These are phyloP conservation scores for Paramecium sonneborni DNA, from an alignment of 73 alveolate genomes.

Conservation along the genomic window DNA sequence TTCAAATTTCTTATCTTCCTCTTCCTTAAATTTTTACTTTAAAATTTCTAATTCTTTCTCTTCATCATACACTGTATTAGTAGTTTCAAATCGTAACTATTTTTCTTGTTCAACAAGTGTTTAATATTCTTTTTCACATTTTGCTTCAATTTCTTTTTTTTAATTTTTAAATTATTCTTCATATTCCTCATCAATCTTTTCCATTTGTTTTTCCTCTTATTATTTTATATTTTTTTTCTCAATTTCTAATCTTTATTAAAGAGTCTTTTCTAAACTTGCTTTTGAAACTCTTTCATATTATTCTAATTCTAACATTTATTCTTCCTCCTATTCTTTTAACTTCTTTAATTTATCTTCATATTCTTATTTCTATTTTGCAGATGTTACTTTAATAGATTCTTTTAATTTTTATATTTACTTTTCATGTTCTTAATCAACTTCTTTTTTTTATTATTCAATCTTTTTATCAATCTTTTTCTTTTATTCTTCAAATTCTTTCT, in stretches of 20 bases:
- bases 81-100: slow-evolving; percentile 19
- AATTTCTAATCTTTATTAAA: slow-evolving; percentile 19
- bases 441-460: slow-evolving; percentile 27
- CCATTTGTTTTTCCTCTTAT: slow-evolving; percentile 26
- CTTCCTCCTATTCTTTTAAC: slow-evolving; percentile 32
- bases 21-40: slow-evolving; percentile 51
- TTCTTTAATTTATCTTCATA: slow-evolving; percentile 36
- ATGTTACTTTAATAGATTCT: background rate
- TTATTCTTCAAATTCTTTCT: slow-evolving; percentile 53
- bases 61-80: slow-evolving; percentile 39
- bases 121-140: slow-evolving; percentile 36
- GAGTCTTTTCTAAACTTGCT: background rate
- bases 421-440: slow-evolving; percentile 11
- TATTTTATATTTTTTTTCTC: background rate
- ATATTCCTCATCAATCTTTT: slow-evolving; percentile 35
- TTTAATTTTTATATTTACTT: background rate
- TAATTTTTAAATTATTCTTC: slow-evolving; percentile 8
- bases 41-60: slow-evolving; percentile 40
- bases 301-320: slow-evolving; percentile 36
- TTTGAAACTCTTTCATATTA: background rate
- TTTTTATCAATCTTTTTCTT: slow-evolving; percentile 57
- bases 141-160: slow-evolving; percentile 49
- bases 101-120: slow-evolving; percentile 24
- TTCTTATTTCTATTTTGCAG: background rate
- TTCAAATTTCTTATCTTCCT: slow-evolving; percentile 21